Conservation (phyloP, 345 rosid species). For the Populus alba region DNA sequence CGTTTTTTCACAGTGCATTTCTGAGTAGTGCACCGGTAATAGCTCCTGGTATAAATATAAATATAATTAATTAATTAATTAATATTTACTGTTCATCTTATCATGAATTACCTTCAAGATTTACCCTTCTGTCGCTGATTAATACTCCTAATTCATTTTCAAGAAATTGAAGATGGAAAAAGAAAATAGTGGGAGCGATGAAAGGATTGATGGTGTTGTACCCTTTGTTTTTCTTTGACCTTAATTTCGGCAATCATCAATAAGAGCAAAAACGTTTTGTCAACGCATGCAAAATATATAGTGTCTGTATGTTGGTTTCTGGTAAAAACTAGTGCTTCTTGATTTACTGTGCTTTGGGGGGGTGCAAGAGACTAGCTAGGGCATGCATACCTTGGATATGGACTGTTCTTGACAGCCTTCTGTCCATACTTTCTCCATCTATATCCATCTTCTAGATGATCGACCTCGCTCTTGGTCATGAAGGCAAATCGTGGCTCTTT, state of each 20-base stretch:
- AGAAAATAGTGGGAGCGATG: neutral
- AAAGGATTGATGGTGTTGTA: neutral
- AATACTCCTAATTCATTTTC: neutral
- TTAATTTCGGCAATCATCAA: neutral
- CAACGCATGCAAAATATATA: neutral
- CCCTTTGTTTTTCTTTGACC: neutral
- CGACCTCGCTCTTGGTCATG: slow-evolving; percentile 41
- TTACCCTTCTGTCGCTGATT: no score
- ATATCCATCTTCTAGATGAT: slow-evolving; percentile 39
- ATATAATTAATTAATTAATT: no score
- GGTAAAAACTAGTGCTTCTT: no score
- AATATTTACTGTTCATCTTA: no score
- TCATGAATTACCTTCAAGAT: no score
- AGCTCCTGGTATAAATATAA: slow-evolving; percentile 22
- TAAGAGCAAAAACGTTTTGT: neutral
- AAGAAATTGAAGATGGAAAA: neutral
- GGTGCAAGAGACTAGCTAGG: slow-evolving; percentile 9
- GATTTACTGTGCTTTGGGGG: slow-evolving; percentile 1
- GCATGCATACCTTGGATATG: slow-evolving; percentile 28
- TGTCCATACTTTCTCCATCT: slow-evolving; percentile 40
- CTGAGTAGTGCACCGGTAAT: slow-evolving; percentile 37
- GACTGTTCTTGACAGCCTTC: slow-evolving; percentile 39
- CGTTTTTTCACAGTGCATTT: slow-evolving; percentile 33
- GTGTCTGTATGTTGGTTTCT: neutral
- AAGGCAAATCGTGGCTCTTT: slow-evolving; percentile 34